phyloP scores from a whole-genome alignment of 768 basidiomycete species.

The Kwoniella mangroviensis region DNA sequence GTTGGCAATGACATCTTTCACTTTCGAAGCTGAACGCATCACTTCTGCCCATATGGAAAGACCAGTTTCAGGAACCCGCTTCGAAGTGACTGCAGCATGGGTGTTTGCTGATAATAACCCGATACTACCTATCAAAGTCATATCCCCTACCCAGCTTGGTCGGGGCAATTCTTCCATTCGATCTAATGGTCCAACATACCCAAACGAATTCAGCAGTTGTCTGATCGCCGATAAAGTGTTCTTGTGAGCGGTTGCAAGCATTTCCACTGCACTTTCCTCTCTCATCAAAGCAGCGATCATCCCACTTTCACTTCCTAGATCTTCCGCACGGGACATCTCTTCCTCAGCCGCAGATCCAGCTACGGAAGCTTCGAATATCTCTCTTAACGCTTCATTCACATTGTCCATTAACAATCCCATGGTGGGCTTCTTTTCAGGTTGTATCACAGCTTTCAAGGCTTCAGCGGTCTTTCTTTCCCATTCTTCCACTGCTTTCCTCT shows the following conservation, averaged over 20 bases:
- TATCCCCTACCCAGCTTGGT: conserved; percentile 47
- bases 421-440: conserved; percentile 22
- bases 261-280: conserved; percentile 43
- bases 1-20: conserved; percentile 38
- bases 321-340: conserved; percentile 42
- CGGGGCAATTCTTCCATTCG: conserved; percentile 43
- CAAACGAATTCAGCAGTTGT: conserved; percentile 36
- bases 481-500: conserved; percentile 31
- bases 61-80: conserved; percentile 44
- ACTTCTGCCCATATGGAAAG: conserved; percentile 43
- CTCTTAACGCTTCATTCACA: conserved; percentile 45
- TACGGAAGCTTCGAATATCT: conserved; percentile 48
- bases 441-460: conserved; percentile 17
- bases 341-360: conserved; percentile 49
- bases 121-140: conserved; percentile 76
- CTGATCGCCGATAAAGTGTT: conserved; percentile 29
- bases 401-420: conserved; percentile 38
- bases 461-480: conserved; percentile 26
- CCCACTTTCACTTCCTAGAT: conserved; percentile 29
- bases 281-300: conserved; percentile 33
- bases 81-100: conserved; percentile 64
- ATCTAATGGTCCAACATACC: conserved; percentile 52
- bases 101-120: conserved; percentile 58
- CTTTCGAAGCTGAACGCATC: conserved; percentile 39
- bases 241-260: conserved; percentile 25